A percentile compares a stretch with the other conserved stretches of the same genome.
Evolutionary conservation across 805 yeast genomes (phyloP).

Genomic region (Ogataea corticis): DNA sequence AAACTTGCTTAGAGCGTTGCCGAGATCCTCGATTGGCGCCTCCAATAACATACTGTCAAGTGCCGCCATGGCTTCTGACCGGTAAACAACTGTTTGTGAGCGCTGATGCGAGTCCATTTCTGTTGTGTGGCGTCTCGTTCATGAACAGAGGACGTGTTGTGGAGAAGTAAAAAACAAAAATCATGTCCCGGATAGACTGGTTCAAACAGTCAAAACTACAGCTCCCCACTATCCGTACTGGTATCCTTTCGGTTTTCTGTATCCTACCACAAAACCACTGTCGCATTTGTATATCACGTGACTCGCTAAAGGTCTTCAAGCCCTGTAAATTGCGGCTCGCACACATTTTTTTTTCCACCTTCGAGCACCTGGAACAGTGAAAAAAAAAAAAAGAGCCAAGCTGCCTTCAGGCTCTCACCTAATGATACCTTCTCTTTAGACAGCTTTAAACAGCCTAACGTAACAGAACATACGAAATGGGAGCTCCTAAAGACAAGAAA

Average conservation of each 20-base stretch:
- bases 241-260: conserved; percentile 1
- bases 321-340: conserved; percentile 5
- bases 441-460: conserved; percentile 92
- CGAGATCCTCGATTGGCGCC: conserved; percentile 11
- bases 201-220: conserved; percentile 3
- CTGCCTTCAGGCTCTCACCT: too few species aligned
- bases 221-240: too few species aligned
- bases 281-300: conserved; percentile 10
- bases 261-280: conserved; percentile 5
- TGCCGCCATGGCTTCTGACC: conserved; percentile 4
- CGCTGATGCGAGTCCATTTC: not conserved
- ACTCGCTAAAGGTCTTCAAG: not conserved
- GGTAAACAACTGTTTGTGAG: not conserved
- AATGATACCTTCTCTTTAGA: too few species aligned
- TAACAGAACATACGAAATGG: conserved; percentile 86
- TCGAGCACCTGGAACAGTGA: not conserved
- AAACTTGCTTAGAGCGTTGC: conserved; percentile 7
- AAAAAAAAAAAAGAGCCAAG: too few species aligned
- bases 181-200: not conserved
- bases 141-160: too few species aligned
- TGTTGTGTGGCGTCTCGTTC: not conserved
- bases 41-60: conserved; percentile 14
- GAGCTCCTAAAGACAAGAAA: conserved; percentile 99
- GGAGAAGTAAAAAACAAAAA: too few species aligned
- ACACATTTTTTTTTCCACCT: conserved; percentile 4